Base-by-base conservation (phyloP, 495 filamentous ascomycete genomes). In the Penicillium egyptiacum region DNA sequence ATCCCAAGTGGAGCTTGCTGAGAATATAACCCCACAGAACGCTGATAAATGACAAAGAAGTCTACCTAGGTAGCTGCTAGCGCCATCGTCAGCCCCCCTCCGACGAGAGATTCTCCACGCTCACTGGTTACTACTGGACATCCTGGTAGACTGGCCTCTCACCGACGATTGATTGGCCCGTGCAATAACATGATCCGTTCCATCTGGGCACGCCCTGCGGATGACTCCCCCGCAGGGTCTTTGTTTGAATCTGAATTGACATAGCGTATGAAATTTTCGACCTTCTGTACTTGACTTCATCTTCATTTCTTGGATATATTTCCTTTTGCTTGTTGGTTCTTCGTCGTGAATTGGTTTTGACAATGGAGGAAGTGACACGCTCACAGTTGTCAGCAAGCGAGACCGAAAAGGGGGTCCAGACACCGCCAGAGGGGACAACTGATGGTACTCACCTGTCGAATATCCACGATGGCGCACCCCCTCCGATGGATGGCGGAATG, bases 401-500 rank as follows among this genome's bases (percentile, higher is more conserved):
- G 28, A 48, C 46, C 2, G 46, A 48, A 48, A 48, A 48, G 46
- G 46, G 46, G 46, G 23, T 31, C 12, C 46, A 31, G 3, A 26
- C 46, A 17, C 28, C 28, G 16, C 11, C 12, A 28, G 46, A 48
- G 9, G 47, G n/a, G 31, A 23, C 47, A 8, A 37, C n/a, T 20
- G 19, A 35, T 30, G 30, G 17, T 4, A 50, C 17, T 23, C 47
- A 35, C 8, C 16, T 37, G 30, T 50, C 47, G 14, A 50, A 30
- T 1, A 84, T 82, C 1, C 12, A 55, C 20, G 12, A 47, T 37
- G 48, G 19, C 28, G 31, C 12, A 49, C 68, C 85, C 12, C 84
- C 85, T 1, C 77, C 75, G 3, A 77, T 67, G 2, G 86, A 88
- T 67, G 73, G 79, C 9, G 86, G 84, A 10, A 79, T 75, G 53